Percentiles rank a stretch among this genome's conserved stretches.
Conservation (phyloP, 2,329 filamentous ascomycete species). For the Paramyrothecium roridum region DNA sequence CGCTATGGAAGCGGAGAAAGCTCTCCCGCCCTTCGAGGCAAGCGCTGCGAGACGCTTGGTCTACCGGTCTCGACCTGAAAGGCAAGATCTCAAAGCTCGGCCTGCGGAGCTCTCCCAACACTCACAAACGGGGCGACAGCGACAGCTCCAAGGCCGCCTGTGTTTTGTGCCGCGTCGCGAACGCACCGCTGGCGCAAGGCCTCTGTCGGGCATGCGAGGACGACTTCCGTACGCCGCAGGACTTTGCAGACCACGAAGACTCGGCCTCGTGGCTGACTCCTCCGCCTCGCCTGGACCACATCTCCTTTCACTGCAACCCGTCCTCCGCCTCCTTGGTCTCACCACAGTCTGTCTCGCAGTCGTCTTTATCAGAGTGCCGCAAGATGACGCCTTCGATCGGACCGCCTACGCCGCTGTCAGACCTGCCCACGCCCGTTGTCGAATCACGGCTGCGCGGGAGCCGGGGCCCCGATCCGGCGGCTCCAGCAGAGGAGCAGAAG, state of each 20-base stretch:
- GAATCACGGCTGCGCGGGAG: constrained; percentile 13
- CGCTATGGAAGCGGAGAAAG: neutral
- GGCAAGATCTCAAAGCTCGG: neutral
- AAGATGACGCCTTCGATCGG: neutral
- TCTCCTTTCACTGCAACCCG: neutral
- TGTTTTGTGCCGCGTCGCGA: neutral
- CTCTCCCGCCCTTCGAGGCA: neutral
- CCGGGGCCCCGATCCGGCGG: constrained; percentile 3
- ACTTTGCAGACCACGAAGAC: neutral
- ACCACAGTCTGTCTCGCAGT: neutral
- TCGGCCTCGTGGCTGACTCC: neutral
- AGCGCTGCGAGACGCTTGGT: neutral
- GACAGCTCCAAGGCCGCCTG: neutral
- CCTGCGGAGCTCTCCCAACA: neutral
- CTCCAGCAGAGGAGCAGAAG: constrained; percentile 2
- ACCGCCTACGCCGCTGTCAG: constrained; percentile 14
- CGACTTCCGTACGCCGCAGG: neutral
- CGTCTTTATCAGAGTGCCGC: neutral
- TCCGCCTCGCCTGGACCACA: neutral
- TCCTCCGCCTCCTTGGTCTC: neutral
- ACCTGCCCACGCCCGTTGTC: constrained; percentile 16
- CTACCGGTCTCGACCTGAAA: neutral
- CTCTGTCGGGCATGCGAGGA: neutral
- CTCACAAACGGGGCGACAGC: neutral
- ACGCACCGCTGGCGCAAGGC: neutral